Base-by-base conservation (phyloP, 139 green algal genomes). In the Haematococcus lacustris region DNA sequence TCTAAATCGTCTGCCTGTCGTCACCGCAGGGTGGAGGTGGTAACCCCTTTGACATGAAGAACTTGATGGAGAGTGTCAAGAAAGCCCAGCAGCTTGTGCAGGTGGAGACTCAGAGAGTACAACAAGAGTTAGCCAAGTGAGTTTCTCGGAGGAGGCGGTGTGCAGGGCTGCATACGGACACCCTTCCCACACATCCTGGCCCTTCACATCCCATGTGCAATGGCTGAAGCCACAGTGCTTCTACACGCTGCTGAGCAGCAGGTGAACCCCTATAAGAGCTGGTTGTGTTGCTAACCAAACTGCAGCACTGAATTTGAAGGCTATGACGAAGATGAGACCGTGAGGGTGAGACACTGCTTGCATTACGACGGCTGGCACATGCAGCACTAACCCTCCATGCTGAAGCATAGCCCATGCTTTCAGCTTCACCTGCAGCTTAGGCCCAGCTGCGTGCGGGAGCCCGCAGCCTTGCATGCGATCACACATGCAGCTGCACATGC, bases 71-170 rank as follows among this genome's bases (percentile, higher is more conserved):
- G 73, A 90, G 91, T 70, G 88, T 97, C 38, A 93, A 94, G 83
- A 96, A 97, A 78, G 93, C 93, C 13, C 93, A 98, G 82, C 70
- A 86, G 70, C 73, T 97, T 62, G 91, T 97, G 74, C 91, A 97
- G 83, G 85, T 91, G 43, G 93, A 98, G 81, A 93, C 93, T 23
- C 83, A 89, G 30, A 88, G 90, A 57, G 86, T 97, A 43, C 93
- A 97, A 83, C 71, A 88, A 61, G 93, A 97, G 76, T 85, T 97
- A 23, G 88, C 93, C 30, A 78, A 66, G 88, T 94, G 77, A 82
- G 81, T 77, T 25, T 1, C 9, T 28, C 17, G 43, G 9, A 53
- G 43, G 9, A 53, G 43, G 9, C 9, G 43, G 43, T 17, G 17
- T 53, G 43, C 43, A 28, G 9, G 17, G 9, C 9, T 53, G 43